Percentiles rank a stretch among this genome's conserved stretches.
Evolutionary conservation across 208 protist genomes (phyloP).

Genomic region (Trypanosoma caninum): DNA sequence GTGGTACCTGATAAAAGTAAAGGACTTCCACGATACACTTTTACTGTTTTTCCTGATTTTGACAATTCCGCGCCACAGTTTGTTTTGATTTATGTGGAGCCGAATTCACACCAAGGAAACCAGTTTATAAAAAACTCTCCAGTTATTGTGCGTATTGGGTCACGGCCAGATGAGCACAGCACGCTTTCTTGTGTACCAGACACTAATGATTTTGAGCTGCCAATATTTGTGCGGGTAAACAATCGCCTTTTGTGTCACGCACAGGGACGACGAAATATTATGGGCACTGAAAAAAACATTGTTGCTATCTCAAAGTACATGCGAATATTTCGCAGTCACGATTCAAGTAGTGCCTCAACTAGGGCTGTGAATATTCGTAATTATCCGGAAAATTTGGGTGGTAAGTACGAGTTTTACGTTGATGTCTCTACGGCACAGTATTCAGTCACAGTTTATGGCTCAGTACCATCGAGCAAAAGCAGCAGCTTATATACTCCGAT

Average conservation of each 20-base stretch:
- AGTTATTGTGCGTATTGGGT: conserved; percentile 56
- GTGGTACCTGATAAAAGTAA: conserved; percentile 28
- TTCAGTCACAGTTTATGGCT: conserved; percentile 34
- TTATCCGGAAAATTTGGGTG: conserved; percentile 52
- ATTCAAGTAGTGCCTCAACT: conserved; percentile 26
- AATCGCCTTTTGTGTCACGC: conserved; percentile 38
- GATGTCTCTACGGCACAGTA: conserved; percentile 11
- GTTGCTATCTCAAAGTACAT: conserved; percentile 44
- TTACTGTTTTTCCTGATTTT: conserved; percentile 54
- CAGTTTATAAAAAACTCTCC: conserved; percentile 68
- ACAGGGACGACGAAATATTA: conserved; percentile 46
- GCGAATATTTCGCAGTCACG: conserved; percentile 30
- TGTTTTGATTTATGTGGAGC: conserved; percentile 41
- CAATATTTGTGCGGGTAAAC: conserved; percentile 48
- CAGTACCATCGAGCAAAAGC: conserved; percentile 19
- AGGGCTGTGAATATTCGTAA: conserved; percentile 32
- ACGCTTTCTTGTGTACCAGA: conserved; percentile 35
- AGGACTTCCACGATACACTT: conserved; percentile 46
- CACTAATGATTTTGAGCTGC: conserved; percentile 22
- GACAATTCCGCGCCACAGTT: conserved; percentile 36
- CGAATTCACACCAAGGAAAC: conserved; percentile 30
- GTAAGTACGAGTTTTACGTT: conserved; percentile 56
- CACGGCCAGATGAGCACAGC: conserved; percentile 32
- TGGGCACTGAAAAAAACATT: conserved; percentile 42
- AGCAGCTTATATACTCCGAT: conserved; percentile 32